Evolutionary conservation across 768 basidiomycete species (phyloP).

Genomic region (Royoungia palumana): DNA sequence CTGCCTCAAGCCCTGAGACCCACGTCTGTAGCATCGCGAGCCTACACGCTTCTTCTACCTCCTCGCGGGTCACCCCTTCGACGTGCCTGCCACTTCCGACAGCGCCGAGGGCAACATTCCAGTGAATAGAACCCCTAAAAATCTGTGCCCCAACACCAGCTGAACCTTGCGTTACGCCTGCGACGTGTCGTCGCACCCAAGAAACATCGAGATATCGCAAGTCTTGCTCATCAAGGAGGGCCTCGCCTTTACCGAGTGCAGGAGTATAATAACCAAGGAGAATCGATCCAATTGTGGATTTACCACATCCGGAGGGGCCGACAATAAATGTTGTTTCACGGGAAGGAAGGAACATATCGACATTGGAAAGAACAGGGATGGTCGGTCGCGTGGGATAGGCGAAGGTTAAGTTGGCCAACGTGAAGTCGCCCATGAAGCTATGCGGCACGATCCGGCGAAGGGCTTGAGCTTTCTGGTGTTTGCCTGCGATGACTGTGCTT

Average conservation of each 20-base stretch:
- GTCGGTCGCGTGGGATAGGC: conserved; percentile 71
- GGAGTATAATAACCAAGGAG: conserved; percentile 73
- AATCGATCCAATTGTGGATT: conserved; percentile 65
- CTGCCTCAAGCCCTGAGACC: conserved; percentile 74
- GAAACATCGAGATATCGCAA: conserved; percentile 66
- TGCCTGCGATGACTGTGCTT: conserved; percentile 17
- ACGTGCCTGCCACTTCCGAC: conserved; percentile 45
- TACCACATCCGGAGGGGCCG: conserved; percentile 75
- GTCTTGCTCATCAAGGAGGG: conserved; percentile 81
- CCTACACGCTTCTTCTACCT: conserved; percentile 81
- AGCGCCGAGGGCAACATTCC: conserved; percentile 81
- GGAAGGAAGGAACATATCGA: conserved; percentile 67
- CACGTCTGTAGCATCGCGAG: conserved; percentile 87
- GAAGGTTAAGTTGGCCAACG: conserved; percentile 58
- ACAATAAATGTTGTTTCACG: conserved; percentile 77
- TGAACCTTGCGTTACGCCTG: conserved; percentile 74
- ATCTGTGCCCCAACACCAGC: conserved; percentile 45
- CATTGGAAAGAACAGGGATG: conserved; percentile 52
- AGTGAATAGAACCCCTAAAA: conserved; percentile 75
- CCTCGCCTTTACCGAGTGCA: conserved; percentile 46
- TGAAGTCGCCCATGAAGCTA: conserved; percentile 68
- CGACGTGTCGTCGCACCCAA: conserved; percentile 69
- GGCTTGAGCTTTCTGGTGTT: conserved; percentile 16
- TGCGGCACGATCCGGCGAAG: conserved; percentile 66
- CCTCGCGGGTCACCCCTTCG: conserved; percentile 53